Percentiles rank a stretch among this genome's conserved stretches.
Evolutionary conservation across 2,329 filamentous ascomycete species (phyloP).

Genomic region (Penicillium sp.): DNA sequence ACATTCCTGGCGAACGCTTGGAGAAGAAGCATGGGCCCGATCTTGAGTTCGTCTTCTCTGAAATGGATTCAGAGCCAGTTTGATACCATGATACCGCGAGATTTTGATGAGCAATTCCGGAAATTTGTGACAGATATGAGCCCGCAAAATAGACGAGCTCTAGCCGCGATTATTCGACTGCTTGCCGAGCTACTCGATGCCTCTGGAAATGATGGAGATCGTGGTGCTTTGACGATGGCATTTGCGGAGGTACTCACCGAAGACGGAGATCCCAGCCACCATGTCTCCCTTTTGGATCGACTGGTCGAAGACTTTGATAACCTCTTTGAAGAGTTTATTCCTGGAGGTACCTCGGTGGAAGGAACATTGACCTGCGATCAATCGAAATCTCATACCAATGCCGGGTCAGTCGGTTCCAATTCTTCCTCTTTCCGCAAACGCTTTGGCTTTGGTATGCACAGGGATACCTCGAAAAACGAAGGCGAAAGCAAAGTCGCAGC

Average conservation of each 20-base stretch:
- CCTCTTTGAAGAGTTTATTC: conserved; percentile 64
- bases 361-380: conserved; percentile 45
- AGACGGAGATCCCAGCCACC: conserved; percentile 67
- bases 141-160: conserved; percentile 61
- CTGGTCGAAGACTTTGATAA: conserved; percentile 81
- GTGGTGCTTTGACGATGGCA: conserved; percentile 75
- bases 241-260: conserved; percentile 80
- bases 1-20: conserved; percentile 84
- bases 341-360: conserved; percentile 38
- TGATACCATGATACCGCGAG: conserved; percentile 35
- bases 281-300: conserved; percentile 79
- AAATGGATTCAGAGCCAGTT: conserved; percentile 58
- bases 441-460: conserved; percentile 69
- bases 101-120: conserved; percentile 51
- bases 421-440: conserved; percentile 75
- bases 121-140: conserved; percentile 45
- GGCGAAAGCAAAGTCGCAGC: conserved; percentile 62
- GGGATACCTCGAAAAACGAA: conserved; percentile 68
- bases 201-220: conserved; percentile 81
- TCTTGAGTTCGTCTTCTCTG: conserved; percentile 64
- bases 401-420: conserved; percentile 73
- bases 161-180: conserved; percentile 73
- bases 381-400: conserved; percentile 53
- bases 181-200: conserved; percentile 80
- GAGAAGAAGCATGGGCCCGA: conserved; percentile 76